These are phyloP conservation scores for Flaveria sonorensis DNA, from an alignment of 129 eudicot genomes.

Conservation along the genomic window DNA sequence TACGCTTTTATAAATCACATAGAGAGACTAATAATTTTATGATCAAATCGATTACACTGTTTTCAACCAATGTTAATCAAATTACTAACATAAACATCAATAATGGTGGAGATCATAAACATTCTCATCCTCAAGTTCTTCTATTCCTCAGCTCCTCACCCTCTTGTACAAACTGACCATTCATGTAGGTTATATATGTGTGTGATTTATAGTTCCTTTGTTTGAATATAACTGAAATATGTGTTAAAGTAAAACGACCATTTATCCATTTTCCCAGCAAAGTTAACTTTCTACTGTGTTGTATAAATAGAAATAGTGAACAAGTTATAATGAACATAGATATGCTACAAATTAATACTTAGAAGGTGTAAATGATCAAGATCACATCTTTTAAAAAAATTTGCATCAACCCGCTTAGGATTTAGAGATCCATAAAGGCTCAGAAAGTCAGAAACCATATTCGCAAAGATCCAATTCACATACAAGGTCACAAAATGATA, in stretches of 20 bases:
- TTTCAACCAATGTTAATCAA: neutral
- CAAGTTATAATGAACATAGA: neutral
- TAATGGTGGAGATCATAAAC: neutral
- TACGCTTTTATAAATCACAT: neutral
- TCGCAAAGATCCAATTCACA: constrained; percentile 9
- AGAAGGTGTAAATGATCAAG: neutral
- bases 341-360: neutral
- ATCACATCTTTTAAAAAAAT: neutral
- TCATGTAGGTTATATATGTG: neutral
- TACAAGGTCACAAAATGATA: constrained; percentile 2
- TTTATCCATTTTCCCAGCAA: neutral
- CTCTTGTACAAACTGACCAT: constrained; percentile 10
- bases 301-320: neutral
- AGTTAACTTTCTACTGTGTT: neutral
- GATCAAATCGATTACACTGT: neutral
- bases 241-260: neutral
- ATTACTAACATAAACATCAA: constrained; percentile 6
- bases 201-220: neutral
- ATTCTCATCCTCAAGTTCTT: neutral
- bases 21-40: neutral
- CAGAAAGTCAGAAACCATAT: neutral
- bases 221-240: neutral
- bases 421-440: neutral
- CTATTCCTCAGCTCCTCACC: neutral
- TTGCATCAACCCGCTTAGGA: neutral